Evolutionary conservation across 2,329 filamentous ascomycete species (phyloP).

Genomic region (Fusarium pseudocircinatum): DNA sequence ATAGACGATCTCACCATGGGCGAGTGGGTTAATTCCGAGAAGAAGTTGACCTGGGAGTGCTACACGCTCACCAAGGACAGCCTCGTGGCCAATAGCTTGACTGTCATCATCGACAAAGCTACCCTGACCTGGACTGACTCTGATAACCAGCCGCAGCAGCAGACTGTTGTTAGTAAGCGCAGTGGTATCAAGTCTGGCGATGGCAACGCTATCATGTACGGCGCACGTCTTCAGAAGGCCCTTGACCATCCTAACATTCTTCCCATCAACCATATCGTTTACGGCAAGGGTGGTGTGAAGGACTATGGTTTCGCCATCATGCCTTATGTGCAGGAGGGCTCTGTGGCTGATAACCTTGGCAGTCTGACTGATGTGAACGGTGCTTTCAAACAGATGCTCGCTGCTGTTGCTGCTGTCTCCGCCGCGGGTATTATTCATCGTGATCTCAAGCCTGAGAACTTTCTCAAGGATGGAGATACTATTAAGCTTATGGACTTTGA

Average conservation of each 20-base stretch:
- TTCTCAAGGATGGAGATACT: constrained; percentile 15
- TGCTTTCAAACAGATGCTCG: constrained; percentile 20
- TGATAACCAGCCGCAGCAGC: neutral
- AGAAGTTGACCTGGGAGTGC: constrained; percentile 14
- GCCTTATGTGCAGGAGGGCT: constrained; percentile 8
- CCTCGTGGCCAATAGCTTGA: neutral
- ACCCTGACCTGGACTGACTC: neutral
- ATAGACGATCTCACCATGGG: neutral
- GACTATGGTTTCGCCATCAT: constrained; percentile 10
- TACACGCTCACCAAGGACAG: neutral
- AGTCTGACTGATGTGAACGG: neutral
- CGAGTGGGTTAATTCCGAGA: neutral
- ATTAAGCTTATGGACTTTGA: constrained; percentile 28
- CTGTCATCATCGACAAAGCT: constrained; percentile 5
- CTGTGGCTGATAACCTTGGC: constrained; percentile 2
- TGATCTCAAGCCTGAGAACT: constrained; percentile 22
- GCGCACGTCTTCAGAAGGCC: neutral
- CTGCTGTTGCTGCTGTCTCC: constrained; percentile 7
- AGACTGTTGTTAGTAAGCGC: constrained; percentile 17
- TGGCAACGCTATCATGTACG: neutral
- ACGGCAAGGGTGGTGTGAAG: neutral
- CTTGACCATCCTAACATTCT: constrained; percentile 4
- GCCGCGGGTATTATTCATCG: constrained; percentile 11
- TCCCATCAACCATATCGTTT: neutral
- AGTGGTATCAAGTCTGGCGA: neutral